Evolutionary conservation across 371 early-diverging fungal species (phyloP).

Genomic region (Encephalitozoon hellem): DNA sequence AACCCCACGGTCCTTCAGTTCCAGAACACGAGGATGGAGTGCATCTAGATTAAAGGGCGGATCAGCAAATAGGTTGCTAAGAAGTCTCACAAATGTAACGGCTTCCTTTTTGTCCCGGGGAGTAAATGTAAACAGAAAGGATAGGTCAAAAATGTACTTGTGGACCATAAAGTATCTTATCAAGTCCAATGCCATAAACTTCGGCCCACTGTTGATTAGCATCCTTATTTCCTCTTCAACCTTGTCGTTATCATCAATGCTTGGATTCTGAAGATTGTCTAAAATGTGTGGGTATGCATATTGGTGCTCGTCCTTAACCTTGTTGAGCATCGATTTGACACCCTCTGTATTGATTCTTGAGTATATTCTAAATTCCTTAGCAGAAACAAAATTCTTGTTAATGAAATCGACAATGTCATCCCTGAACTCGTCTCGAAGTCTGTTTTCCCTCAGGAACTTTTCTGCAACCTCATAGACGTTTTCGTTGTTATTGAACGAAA

Average conservation of each 20-base stretch:
- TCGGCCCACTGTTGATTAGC: slow-evolving; percentile 5
- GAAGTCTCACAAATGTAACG: slow-evolving; percentile 40
- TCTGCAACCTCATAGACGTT: slow-evolving; percentile 53
- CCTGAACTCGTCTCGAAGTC: slow-evolving; percentile 33
- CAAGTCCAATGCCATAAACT: slow-evolving; percentile 52
- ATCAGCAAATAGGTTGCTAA: slow-evolving; percentile 52
- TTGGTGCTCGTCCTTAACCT: neutral
- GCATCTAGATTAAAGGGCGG: slow-evolving; percentile 48
- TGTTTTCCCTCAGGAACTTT: slow-evolving; percentile 45
- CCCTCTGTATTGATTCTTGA: slow-evolving; percentile 45
- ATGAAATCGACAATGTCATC: slow-evolving; percentile 59
- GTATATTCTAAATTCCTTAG: slow-evolving; percentile 39
- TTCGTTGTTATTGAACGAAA: slow-evolving; percentile 59
- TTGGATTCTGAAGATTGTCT: neutral
- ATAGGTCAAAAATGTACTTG: slow-evolving; percentile 46
- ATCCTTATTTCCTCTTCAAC: slow-evolving; percentile 31
- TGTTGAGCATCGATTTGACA: slow-evolving; percentile 37
- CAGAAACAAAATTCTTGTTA: slow-evolving; percentile 50
- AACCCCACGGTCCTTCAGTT: slow-evolving; percentile 29
- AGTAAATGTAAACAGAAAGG: slow-evolving; percentile 40
- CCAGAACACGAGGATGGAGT: slow-evolving; percentile 22
- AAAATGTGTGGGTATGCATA: slow-evolving; percentile 6
- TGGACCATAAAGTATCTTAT: slow-evolving; percentile 50
- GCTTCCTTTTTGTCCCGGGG: slow-evolving; percentile 46
- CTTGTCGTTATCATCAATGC: neutral